Base-by-base conservation (phyloP, 306 rosid genomes). In the Lathyrus sativus region DNA sequence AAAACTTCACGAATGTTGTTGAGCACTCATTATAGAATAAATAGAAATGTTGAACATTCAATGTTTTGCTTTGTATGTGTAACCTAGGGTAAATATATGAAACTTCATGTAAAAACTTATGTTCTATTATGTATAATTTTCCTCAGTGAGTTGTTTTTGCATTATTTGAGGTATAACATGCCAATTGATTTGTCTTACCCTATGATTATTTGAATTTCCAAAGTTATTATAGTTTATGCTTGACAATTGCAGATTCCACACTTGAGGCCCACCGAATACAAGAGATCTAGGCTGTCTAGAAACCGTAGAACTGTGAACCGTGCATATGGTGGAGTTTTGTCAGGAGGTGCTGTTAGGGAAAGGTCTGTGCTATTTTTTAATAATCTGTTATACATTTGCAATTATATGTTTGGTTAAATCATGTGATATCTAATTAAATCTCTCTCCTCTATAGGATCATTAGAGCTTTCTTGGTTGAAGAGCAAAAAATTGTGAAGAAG, bases 401-500 rank as follows among this genome's bases (percentile, higher is more conserved):
- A 4, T 19, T 49, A 37, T 9, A 31, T n/a, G 2, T 11, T 67
- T 28, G 5, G 26, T 63, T 43, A 9, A 63, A 53, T 22, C 26
- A 29, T 4, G 24, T 37, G 13, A n/a, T 50, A 51, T 7, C 18
- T 51, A 15, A 19, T 14, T 45, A n/a, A 31, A 14, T n/a, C 33
- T 37, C 12, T 67, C 2, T 64, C 24, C 49, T 56, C 33, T 59
- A 64, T 50, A 88, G 95, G 83, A 85, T 88, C 29, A 84, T 88
- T 26, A 78, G 89, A 5, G 89, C 95, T 41, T 88, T 85, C 78
- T 74, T 85, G 78, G 95, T 88, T 65, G 95, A 88, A 74, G 91
- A 88, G 76, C 91, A 85, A 62, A 88, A 88, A 82, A 88, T 88
- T 39, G 95, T 85, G 74, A 88, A 88, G 50, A 88, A 88, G 86